A percentile compares a stretch with the other conserved stretches of the same genome.
phyloP scores from a whole-genome alignment of 176 grass and related monocot species.

The Tillandsia leiboldiana region DNA sequence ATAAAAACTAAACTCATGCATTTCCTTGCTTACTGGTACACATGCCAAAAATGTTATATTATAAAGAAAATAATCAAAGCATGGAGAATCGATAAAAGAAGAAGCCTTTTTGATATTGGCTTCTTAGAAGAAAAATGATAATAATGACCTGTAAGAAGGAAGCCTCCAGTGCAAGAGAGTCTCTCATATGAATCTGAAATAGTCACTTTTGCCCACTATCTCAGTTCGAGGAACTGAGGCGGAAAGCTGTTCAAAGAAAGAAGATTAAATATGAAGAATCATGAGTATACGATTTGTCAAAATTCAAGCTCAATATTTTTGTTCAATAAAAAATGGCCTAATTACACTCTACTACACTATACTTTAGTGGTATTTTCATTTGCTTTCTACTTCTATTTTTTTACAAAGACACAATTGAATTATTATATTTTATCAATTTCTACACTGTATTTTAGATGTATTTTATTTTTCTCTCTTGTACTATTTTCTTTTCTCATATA shows the following conservation, averaged over 20 bases:
- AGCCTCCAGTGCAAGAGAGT: conserved; percentile 85
- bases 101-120: not conserved
- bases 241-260: conserved; percentile 42
- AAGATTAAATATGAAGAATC: not conserved
- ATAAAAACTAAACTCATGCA: too few species aligned
- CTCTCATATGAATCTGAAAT: conserved; percentile 90
- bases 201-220: conserved; percentile 88
- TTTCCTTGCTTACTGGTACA: too few species aligned
- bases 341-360: too few species aligned
- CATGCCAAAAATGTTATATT: too few species aligned
- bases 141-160: conserved; percentile 76
- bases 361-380: too few species aligned
- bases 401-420: too few species aligned
- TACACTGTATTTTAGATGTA: too few species aligned
- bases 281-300: not conserved
- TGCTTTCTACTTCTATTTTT: too few species aligned
- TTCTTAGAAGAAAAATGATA: not conserved
- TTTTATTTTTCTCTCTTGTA: too few species aligned
- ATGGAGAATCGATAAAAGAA: not conserved
- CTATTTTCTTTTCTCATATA: too few species aligned
- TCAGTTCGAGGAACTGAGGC: conserved; percentile 69
- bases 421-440: too few species aligned
- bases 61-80: not conserved
- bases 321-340: not conserved
- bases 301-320: not conserved